Evolutionary conservation across 2,329 filamentous ascomycete genomes (phyloP).

Genomic region (Penicillium sp.): DNA sequence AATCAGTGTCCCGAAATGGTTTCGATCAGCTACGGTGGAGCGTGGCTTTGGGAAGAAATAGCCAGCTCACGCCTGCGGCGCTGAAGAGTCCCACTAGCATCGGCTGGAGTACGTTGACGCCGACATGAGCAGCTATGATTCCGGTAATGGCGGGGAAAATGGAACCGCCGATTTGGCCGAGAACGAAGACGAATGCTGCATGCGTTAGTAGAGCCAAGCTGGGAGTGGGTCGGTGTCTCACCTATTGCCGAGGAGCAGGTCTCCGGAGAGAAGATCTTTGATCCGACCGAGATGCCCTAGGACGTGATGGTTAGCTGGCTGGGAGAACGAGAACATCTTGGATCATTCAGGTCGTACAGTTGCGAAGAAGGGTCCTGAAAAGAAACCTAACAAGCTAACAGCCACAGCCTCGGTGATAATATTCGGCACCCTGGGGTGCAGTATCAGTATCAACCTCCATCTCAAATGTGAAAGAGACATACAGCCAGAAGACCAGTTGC

Average conservation of each 20-base stretch:
- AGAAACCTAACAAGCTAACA: slow-evolving; percentile 53
- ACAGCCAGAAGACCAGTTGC: slow-evolving; percentile 58
- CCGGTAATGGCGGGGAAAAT: slow-evolving; percentile 55
- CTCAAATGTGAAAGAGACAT: background rate
- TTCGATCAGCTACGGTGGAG: too few species aligned
- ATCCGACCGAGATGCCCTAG: slow-evolving; percentile 47
- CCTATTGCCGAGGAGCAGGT: slow-evolving; percentile 48
- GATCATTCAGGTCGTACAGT: slow-evolving; percentile 38
- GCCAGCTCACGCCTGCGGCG: slow-evolving; percentile 47
- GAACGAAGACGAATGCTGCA: slow-evolving; percentile 50
- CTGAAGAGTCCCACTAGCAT: slow-evolving; percentile 48
- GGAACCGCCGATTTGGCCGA: slow-evolving; percentile 53
- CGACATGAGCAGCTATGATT: slow-evolving; percentile 44
- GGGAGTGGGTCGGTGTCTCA: background rate
- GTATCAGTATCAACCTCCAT: background rate
- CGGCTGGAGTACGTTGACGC: slow-evolving; percentile 50
- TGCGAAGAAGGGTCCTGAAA: slow-evolving; percentile 56
- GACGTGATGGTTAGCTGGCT: background rate
- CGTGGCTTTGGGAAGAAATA: slow-evolving; percentile 32
- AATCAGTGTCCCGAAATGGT: too few species aligned
- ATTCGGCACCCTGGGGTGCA: slow-evolving; percentile 35
- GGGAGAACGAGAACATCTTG: too few species aligned
- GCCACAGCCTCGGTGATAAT: slow-evolving; percentile 50
- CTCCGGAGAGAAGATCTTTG: slow-evolving; percentile 48
- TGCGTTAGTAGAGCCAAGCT: background rate